phyloP scores from a whole-genome alignment of 257 asterid genomes.

The Solanum tacnaense region DNA sequence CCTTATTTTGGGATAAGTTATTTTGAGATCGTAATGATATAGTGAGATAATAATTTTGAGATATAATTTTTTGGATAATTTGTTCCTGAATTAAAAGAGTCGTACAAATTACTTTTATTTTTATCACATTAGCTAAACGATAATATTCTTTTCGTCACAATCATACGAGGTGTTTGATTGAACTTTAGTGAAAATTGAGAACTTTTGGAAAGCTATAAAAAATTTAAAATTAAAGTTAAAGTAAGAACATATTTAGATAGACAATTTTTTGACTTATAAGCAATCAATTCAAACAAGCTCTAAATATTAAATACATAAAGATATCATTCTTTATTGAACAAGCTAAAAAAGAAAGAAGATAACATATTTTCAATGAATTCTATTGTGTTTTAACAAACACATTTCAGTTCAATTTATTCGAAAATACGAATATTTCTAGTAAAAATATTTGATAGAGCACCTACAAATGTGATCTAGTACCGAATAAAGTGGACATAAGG shows the following conservation, averaged over 20 bases:
- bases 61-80: too few relatives aligned
- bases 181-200: not conserved
- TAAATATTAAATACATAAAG: too few relatives aligned
- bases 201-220: not conserved
- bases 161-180: not conserved
- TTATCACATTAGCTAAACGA: not conserved
- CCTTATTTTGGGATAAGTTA: too few relatives aligned
- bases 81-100: too few relatives aligned
- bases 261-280: not conserved
- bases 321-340: not conserved
- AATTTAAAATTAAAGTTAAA: fast-evolving
- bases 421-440: not conserved
- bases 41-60: too few relatives aligned
- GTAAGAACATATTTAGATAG: not conserved
- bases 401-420: not conserved
- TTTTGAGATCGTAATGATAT: fast-evolving
- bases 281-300: too few relatives aligned
- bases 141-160: not conserved
- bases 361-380: not conserved
- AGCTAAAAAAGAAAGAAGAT: not conserved
- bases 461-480: not conserved
- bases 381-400: not conserved
- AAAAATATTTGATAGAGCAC: not conserved
- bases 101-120: not conserved
- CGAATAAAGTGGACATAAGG: not conserved